Base-by-base conservation (phyloP, 805 yeast genomes). In the Hanseniaspora jakobsenii region DNA sequence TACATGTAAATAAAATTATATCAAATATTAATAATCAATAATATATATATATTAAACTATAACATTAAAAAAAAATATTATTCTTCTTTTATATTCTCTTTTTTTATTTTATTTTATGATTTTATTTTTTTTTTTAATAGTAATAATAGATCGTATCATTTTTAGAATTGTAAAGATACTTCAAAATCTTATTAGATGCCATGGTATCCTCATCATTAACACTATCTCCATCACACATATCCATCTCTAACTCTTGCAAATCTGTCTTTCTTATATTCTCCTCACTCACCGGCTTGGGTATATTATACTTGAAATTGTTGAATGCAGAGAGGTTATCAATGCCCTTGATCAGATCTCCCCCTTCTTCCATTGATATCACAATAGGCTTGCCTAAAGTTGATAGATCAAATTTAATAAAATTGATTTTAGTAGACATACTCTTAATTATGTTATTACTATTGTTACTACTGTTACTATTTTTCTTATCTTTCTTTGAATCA, bases 251-350 rank as follows among this genome's bases (percentile, higher is more conserved):
- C 18, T 42, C 46, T 24, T 23, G 32, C 22, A 42, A 35, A 35
- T 42, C 46, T 3, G 32, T 35, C 17, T n/a, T 42, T 35, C 46
- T 27, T 14, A 42, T 42, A 17, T 42, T 39, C n/a, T 42, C 36
- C 22, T 42, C 46, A n/a, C 39, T 36, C 2, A 30, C 14, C 13
- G 46, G 39, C 14, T 42, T 42, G 6, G 46, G 46, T 18, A 42
- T 42, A 24, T 22, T 42, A 17, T 42, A 42, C 9, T 28, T 35
- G n/a, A 42, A 42, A 28, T 35, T 35, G 8, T 35, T 36, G 29
- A 42, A 42, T 7, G 36, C 21, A 4, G 10, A 13, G 6, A 42
- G 4, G 13, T 38, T 23, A 12, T 17, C n/a, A 3, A 34, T 19
- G 19, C 28, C n/a, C n/a, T n/a, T n/a, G n/a, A n/a, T 41, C 4